phyloP scores from a whole-genome alignment of 2,329 filamentous ascomycete species.

The Diplodia scrobiculata region DNA sequence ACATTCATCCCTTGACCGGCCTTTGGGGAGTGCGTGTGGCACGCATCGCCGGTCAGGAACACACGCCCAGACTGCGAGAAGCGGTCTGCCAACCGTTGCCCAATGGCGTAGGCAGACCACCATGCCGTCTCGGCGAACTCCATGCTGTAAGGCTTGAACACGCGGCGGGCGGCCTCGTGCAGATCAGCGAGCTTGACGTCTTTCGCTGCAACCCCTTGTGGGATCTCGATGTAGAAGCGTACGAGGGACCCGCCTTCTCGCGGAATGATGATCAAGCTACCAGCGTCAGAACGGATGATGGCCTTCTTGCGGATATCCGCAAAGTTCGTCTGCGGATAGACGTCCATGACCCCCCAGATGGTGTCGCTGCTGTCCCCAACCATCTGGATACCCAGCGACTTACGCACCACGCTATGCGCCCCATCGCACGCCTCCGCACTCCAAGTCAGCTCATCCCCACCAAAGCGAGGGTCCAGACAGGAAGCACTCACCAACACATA shows the following conservation, averaged over 20 bases:
- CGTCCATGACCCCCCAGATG: slow-evolving; percentile 61
- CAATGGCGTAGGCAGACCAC: slow-evolving; percentile 73
- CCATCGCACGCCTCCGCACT: slow-evolving; percentile 50
- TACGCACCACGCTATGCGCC: slow-evolving; percentile 57
- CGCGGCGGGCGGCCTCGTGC: slow-evolving; percentile 50
- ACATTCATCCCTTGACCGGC: slow-evolving; percentile 69
- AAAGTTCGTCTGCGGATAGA: slow-evolving; percentile 54
- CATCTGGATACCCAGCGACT: slow-evolving; percentile 59
- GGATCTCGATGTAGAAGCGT: slow-evolving; percentile 64
- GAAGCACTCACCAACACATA: slow-evolving; percentile 38
- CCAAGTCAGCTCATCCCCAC: neutral
- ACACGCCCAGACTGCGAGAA: slow-evolving; percentile 67
- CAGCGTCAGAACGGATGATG: slow-evolving; percentile 51
- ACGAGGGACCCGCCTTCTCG: slow-evolving; percentile 59
- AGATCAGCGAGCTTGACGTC: slow-evolving; percentile 58
- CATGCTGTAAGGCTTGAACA: slow-evolving; percentile 51
- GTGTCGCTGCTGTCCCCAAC: slow-evolving; percentile 60
- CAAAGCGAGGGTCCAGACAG: too few relatives aligned
- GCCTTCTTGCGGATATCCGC: slow-evolving; percentile 56
- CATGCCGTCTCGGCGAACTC: slow-evolving; percentile 57
- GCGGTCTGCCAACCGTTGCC: slow-evolving; percentile 68
- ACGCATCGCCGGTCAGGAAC: slow-evolving; percentile 71
- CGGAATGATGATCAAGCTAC: slow-evolving; percentile 55
- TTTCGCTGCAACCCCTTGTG: slow-evolving; percentile 51
- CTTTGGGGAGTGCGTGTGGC: slow-evolving; percentile 70